These are phyloP conservation scores for Chaetomium strumarium DNA, from an alignment of 2,329 filamentous ascomycete species.

Conservation along the genomic window DNA sequence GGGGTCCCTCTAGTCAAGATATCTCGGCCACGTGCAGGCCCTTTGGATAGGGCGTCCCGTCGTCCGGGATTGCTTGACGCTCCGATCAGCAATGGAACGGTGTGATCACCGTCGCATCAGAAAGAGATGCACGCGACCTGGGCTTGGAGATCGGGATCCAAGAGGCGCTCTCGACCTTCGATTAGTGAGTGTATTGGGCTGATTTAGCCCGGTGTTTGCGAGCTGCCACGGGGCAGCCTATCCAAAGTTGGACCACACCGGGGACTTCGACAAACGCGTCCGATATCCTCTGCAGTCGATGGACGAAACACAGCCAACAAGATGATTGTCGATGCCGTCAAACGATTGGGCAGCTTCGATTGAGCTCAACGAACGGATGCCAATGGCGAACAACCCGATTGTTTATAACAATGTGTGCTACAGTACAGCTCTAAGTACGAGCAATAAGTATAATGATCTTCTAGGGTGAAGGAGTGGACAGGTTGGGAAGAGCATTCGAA, in stretches of 20 bases:
- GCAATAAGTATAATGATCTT: not conserved
- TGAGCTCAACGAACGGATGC: not conserved
- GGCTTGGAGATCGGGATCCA: slow-evolving; percentile 14
- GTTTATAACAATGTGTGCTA: not conserved
- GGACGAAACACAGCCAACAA: slow-evolving; percentile 18
- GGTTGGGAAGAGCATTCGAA: not conserved
- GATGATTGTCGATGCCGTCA: slow-evolving; percentile 2
- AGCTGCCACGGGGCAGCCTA: not conserved
- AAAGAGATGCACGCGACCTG: slow-evolving; percentile 21
- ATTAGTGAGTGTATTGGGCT: slow-evolving; percentile 27
- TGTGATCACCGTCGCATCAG: slow-evolving; percentile 19
- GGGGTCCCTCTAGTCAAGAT: not conserved
- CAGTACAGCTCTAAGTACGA: not conserved
- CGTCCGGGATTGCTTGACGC: slow-evolving; percentile 3
- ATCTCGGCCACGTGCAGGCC: slow-evolving; percentile 7
- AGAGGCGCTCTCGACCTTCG: slow-evolving; percentile 17
- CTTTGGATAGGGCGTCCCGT: slow-evolving; percentile 13
- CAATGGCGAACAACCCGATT: not conserved
- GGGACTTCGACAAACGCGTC: not conserved
- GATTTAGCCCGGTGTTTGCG: slow-evolving; percentile 7
- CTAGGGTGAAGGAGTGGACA: slow-evolving; percentile 3
- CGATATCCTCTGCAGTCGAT: not conserved
- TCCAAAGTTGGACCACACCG: not conserved
- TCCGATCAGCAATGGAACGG: slow-evolving; percentile 17
- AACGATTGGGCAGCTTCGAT: not conserved